A percentile compares a stretch with the other conserved stretches of the same genome.
Conservation (phyloP, 176 grass and related monocot genomes). For the Puccinellia tenuiflora region DNA sequence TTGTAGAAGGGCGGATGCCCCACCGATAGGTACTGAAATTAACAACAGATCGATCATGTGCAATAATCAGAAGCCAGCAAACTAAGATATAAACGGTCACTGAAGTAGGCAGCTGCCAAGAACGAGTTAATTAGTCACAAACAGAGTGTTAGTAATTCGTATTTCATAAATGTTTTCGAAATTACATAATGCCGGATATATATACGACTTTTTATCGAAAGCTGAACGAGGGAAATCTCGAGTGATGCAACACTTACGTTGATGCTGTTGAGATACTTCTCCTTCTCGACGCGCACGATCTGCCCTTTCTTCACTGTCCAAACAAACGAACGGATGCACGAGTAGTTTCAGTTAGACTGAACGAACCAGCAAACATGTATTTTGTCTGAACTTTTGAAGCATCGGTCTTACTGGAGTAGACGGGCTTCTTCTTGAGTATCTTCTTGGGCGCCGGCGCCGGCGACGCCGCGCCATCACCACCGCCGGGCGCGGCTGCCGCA, state of each 20-base stretch:
- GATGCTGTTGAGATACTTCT: constrained; percentile 89
- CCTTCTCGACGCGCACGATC: constrained; percentile 89
- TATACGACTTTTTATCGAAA: accelerated
- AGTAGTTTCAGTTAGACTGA: background rate
- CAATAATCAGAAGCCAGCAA: background rate
- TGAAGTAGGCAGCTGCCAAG: background rate
- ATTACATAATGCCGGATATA: background rate
- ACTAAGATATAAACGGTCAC: background rate
- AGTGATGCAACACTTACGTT: constrained; percentile 22
- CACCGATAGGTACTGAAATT: constrained; percentile 81
- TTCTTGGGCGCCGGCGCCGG: constrained; percentile 37
- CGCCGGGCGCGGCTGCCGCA: background rate
- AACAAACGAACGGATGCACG: too few species aligned
- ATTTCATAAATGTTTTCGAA: background rate
- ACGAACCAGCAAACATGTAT: too few species aligned
- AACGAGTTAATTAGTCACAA: background rate
- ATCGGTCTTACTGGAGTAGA: constrained; percentile 53
- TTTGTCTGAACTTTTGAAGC: too few species aligned
- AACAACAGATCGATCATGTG: background rate
- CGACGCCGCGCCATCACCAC: too few species aligned
- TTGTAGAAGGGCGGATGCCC: constrained; percentile 79
- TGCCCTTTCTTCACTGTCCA: constrained; percentile 90
- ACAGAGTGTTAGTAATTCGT: background rate
- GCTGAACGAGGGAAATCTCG: accelerated
- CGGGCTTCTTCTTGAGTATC: constrained; percentile 68